These are phyloP conservation scores for Nicotiana knightiana DNA, from an alignment of 257 asterid genomes.

Conservation along the genomic window DNA sequence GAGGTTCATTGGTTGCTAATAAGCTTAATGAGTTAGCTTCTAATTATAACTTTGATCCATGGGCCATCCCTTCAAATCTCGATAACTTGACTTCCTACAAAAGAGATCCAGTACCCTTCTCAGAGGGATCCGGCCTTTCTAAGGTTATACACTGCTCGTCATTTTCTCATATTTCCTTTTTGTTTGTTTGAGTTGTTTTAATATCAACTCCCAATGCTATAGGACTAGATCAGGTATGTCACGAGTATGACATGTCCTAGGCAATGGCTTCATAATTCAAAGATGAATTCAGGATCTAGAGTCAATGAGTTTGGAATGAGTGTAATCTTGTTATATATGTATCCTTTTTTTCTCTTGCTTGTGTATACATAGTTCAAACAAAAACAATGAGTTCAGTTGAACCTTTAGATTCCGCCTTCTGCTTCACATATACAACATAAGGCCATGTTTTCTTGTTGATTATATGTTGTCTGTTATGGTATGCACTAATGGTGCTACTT, in stretches of 20 bases:
- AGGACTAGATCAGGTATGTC: conserved; percentile 11
- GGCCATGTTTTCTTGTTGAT: background rate
- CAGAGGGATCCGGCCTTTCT: conserved; percentile 30
- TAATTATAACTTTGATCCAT: background rate
- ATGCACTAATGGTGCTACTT: conserved; percentile 17
- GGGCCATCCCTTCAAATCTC: conserved; percentile 19
- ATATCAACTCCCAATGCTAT: background rate
- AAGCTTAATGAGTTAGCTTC: background rate
- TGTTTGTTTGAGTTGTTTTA: background rate
- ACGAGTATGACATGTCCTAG: background rate
- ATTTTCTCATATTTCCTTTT: conserved; percentile 5
- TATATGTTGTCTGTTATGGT: conserved; percentile 10
- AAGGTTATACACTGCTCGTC: conserved; percentile 36
- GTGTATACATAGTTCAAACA: background rate
- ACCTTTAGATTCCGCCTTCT: background rate
- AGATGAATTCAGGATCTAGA: background rate
- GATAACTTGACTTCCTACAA: conserved; percentile 7
- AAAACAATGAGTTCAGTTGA: background rate
- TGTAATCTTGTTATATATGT: background rate
- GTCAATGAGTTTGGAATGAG: background rate
- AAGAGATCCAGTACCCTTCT: conserved; percentile 28
- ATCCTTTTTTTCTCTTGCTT: background rate
- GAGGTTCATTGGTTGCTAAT: conserved; percentile 14
- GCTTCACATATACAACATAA: background rate
- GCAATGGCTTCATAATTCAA: background rate